Base-by-base conservation (phyloP, 306 rosid genomes). In the Begonia peltatifolia region DNA sequence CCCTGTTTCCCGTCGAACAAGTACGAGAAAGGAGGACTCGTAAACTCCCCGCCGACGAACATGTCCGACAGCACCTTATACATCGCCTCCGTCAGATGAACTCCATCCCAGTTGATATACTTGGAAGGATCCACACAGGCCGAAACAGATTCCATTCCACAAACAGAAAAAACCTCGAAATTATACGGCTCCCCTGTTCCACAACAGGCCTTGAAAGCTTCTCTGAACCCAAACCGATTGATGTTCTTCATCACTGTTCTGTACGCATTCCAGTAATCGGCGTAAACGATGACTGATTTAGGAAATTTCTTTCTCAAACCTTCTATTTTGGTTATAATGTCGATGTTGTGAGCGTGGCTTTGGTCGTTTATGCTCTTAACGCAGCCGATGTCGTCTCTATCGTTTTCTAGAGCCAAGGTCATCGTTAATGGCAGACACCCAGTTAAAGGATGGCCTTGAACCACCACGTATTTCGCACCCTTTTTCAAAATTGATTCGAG, bases 21-120 rank as follows among this genome's bases (percentile, higher is more conserved):
- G 79, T 46, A 59, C 61, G 75, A 63, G 50, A 86, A 86, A 0
- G 87, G 81, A 60, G 95, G 99, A 48, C 62, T 79, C 52, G 57
- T 83, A 17, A 57, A 56, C n/a, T 69, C 74, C 51, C 99, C 95
- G 46, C 68, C 69, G 15, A 90, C 61, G 61, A 83, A 80, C 99
- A 83, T 78, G 25, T 66, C 55, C 48, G 90, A 63, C 55, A 90
- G 67, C 52, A 62, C 86, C 71, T 77, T 80, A 43, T 90, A 83
- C 95, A 90, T 86, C n/a, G 84, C 95, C 58, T 90, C 99, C 0
- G 95, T 90, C 50, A 90, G 79, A 25, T 90, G 99, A 75, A 90
- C 94, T 53, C 95, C 99, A 62, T 90, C 99, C 99, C 99, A 90
- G 20, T 90, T 90, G 23, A 90, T 67, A 69, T 75, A 86, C 42